These are phyloP conservation scores for Boletus mariae DNA, from an alignment of 1,284 basidiomycete species.

Conservation along the genomic window DNA sequence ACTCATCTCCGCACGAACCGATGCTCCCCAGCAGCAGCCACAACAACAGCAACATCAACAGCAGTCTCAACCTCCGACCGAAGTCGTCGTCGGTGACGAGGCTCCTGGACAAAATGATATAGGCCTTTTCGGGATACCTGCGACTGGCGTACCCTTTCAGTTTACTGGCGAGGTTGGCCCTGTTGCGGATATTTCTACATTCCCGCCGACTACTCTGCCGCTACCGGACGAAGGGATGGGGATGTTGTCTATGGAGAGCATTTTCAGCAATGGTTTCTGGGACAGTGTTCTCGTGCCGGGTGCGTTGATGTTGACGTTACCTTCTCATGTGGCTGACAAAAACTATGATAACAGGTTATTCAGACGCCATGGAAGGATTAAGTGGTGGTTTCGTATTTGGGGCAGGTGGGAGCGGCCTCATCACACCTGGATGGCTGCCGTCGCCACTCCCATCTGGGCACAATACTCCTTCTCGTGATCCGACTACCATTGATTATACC, in stretches of 20 bases:
- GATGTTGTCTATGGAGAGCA: slow-evolving; percentile 74
- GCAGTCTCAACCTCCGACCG: slow-evolving; percentile 21
- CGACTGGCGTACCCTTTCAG: slow-evolving; percentile 45
- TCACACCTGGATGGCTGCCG: slow-evolving; percentile 34
- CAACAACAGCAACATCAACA: slow-evolving; percentile 11
- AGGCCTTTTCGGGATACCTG: slow-evolving; percentile 24
- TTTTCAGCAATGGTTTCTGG: slow-evolving; percentile 76
- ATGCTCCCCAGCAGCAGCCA: slow-evolving; percentile 30
- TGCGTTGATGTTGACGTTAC: slow-evolving; percentile 34
- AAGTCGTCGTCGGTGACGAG: slow-evolving; percentile 25
- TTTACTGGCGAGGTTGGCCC: slow-evolving; percentile 79
- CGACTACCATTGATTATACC: slow-evolving; percentile 24
- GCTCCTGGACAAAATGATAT: slow-evolving; percentile 24
- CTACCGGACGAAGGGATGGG: slow-evolving; percentile 44
- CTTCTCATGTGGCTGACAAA: slow-evolving; percentile 10
- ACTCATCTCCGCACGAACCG: slow-evolving; percentile 61
- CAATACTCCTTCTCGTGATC: slow-evolving; percentile 28
- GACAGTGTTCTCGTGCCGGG: slow-evolving; percentile 80
- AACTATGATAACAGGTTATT: slow-evolving; percentile 53
- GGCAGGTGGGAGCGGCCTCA: slow-evolving; percentile 62
- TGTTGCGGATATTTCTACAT: slow-evolving; percentile 71
- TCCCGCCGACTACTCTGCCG: slow-evolving; percentile 73
- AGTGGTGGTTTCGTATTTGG: slow-evolving; percentile 81
- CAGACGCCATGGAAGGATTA: slow-evolving; percentile 71
- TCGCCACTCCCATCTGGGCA: slow-evolving; percentile 33